Base-by-base conservation (phyloP, 441 rosid genomes). In the Bruguiera hainesii region DNA sequence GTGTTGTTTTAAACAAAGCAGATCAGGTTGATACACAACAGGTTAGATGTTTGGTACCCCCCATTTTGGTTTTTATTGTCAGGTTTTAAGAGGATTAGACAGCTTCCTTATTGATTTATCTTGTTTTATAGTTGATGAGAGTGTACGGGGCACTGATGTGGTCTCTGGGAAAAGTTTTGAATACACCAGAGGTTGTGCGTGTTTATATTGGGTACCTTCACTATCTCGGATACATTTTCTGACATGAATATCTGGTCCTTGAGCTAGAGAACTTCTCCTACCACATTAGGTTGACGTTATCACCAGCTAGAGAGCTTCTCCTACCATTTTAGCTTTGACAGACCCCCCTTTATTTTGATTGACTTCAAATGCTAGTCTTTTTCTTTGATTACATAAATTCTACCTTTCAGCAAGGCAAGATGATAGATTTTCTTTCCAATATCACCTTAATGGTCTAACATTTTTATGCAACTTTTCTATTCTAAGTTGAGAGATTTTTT, bases 111-210 rank as follows among this genome's bases (percentile, higher is more conserved):
- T 26, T 49, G 30, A 7, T 10, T 61, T 13, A 56, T 30, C 35
- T 58, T 18, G 20, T 57, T 58, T 56, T 64, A 52, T 73, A 92
- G 98, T 80, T 90, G 73, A 92, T 92, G 98, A 87, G 98, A 83
- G 98, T 92, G 31, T 92, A 92, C 75, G 98, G 98, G 76, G 98
- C 98, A 39, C 73, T 92, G 62, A 92, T 90, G 98, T 88, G 98
- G 98, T 92, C 98, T 23, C 93, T 88, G 15, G 98, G 98, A 71
- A 92, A 92, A 81, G 98, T 93, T 72, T 75, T 93, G 23, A 88
- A 93, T 67, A 90, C 97, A 67, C 98, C 98, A 31, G 98, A 93
- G 74, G 98, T 93, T 71, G 65, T 37, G 72, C 96, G 97, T 48
- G 97, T 92, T 65, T 90, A 92, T 77, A 90, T 90, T 39, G 97